Base-by-base conservation (phyloP, 2,329 filamentous ascomycete species). In the Akanthomyces uredinophilus region DNA sequence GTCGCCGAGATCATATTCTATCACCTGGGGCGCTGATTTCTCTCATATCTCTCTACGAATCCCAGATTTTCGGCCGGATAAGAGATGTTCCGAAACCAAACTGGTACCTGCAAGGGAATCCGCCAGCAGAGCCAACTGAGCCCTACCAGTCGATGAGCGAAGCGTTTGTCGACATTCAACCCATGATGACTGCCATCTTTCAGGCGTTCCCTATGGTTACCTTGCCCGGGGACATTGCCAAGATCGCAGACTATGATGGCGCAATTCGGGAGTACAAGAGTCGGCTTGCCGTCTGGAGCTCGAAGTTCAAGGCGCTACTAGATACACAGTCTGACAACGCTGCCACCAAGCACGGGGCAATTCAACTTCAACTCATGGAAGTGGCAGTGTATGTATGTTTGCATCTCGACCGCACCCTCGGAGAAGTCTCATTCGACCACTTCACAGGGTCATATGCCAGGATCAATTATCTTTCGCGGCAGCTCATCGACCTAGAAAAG, bases 341-440 rank as follows among this genome's bases (percentile, higher is more conserved):
- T 49, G 16, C 35, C 10, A 32, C 47, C 22, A 29, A 29, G 47
- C 56, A 52, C 16, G 56, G 46, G 11, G 24, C 37, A n/a, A 22
- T 24, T 13, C 56, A 60, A 24, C 56, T 60, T 43, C 56, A 60
- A 14, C 56, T 60, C 8, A 52, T 60, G 56, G 56, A 60, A 60
- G 44, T 51, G 20, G 56, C 56, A 10, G 46, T 60, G 1, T 24
- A 60, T 14, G 37, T 60, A 43, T 60, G 56, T 24, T 39, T 60
- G 22, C 29, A 60, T 22, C 44, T 60, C 22, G 56, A 60, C 35
- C 46, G 46, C 3, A 35, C 35, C 5, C 24, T 60, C 5, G 56
- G 56, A 3, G 56, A 60, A n/a, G 56, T 43, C 5, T 49, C 56
- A 4, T 60, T 60, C 22, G 56, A 60, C 16, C 22, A 39, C 35